phyloP scores from a whole-genome alignment of 2,329 filamentous ascomycete genomes.

The Penicillium capsulatum region DNA sequence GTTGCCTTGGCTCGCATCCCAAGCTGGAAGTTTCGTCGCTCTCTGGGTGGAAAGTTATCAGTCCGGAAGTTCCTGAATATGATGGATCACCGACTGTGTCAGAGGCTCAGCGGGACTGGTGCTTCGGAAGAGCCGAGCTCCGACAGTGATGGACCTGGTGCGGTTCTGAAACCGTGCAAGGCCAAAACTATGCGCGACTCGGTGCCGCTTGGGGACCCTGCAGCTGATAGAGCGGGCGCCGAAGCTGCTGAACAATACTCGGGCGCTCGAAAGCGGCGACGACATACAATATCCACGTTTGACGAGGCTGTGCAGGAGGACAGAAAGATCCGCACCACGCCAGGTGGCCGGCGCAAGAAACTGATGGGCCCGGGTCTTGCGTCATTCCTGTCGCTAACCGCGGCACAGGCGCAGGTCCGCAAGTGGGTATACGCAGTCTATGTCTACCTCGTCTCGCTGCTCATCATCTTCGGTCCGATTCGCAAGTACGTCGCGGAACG shows the following conservation, averaged over 20 bases:
- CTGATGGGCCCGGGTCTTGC: conserved; percentile 61
- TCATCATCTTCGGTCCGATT: conserved; percentile 66
- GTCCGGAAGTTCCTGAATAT: conserved; percentile 39
- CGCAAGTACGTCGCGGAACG: conserved; percentile 63
- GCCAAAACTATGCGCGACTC: conserved; percentile 23
- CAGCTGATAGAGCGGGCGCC: conserved; percentile 19
- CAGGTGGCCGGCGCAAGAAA: conserved; percentile 63
- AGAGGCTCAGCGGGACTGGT: conserved; percentile 44
- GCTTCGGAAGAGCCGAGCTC: conserved; percentile 35
- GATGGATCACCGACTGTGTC: conserved; percentile 46
- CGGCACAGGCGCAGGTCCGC: conserved; percentile 67
- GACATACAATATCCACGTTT: conserved; percentile 53
- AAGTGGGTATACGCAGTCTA: conserved; percentile 83
- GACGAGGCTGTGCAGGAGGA: conserved; percentile 28
- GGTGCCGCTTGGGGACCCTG: conserved; percentile 12
- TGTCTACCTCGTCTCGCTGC: conserved; percentile 65
- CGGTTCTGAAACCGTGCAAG: conserved; percentile 36
- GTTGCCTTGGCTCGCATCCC: conserved; percentile 83
- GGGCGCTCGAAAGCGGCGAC: conserved; percentile 22
- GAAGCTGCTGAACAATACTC: conserved; percentile 22
- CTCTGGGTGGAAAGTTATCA: conserved; percentile 38
- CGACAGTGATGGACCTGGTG: conserved; percentile 35
- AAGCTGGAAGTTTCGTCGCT: conserved; percentile 77
- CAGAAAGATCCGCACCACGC: conserved; percentile 45
- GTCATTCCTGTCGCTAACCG: conserved; percentile 75